phyloP scores from a whole-genome alignment of 371 early-diverging fungal genomes.

The Rhizopus arrhizus region DNA sequence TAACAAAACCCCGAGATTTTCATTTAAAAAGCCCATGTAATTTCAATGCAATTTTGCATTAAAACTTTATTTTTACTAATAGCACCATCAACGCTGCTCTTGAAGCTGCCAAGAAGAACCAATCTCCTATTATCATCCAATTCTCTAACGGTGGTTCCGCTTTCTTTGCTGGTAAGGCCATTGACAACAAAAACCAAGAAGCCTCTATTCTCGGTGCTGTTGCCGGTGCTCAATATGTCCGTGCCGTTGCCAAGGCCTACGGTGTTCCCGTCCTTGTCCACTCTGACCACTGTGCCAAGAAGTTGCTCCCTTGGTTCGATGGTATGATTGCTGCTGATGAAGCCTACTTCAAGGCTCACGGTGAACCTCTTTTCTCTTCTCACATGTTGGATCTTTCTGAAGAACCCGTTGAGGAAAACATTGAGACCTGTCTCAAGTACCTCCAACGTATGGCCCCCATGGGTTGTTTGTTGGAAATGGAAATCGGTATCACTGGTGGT shows the following conservation, averaged over 20 bases:
- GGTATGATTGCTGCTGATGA: conserved; percentile 91
- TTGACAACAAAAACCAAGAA: conserved; percentile 83
- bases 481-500: conserved; percentile 94
- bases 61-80: neutral
- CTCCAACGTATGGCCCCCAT: conserved; percentile 86
- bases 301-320: conserved; percentile 93
- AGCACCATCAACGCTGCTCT: conserved; percentile 87
- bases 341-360: conserved; percentile 86
- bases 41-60: neutral
- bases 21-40: neutral
- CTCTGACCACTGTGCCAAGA: conserved; percentile 94
- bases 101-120: conserved; percentile 88
- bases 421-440: conserved; percentile 82
- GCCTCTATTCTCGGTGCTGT: conserved; percentile 88
- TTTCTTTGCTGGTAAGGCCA: conserved; percentile 88
- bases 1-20: neutral
- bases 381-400: conserved; percentile 95
- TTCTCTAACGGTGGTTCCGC: conserved; percentile 91
- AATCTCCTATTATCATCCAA: conserved; percentile 89
- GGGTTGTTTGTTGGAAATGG: conserved; percentile 88
- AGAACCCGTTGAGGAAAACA: conserved; percentile 89
- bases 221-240: conserved; percentile 82
- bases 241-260: conserved; percentile 83
- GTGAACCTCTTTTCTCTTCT: conserved; percentile 92
- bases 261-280: conserved; percentile 88